phyloP scores from a whole-genome alignment of 257 asterid genomes.

The Linaria vulgaris region DNA sequence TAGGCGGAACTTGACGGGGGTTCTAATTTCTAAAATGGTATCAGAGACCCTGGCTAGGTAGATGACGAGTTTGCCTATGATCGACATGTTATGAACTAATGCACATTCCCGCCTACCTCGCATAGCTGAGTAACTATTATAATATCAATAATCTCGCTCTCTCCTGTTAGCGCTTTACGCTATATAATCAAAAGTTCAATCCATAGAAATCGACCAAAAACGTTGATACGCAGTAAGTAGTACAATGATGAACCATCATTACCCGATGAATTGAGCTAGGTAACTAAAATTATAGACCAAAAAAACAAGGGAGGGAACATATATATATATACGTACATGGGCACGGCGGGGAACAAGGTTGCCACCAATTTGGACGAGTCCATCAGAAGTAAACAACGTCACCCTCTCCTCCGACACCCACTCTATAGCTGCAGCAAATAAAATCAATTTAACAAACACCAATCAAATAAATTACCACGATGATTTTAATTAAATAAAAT shows the following conservation, averaged over 20 bases:
- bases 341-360: conserved; percentile 72
- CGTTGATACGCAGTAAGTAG: too few relatives aligned
- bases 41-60: too few relatives aligned
- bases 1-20: too few relatives aligned
- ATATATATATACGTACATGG: conserved; percentile 48
- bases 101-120: too few relatives aligned
- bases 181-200: not conserved
- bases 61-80: too few relatives aligned
- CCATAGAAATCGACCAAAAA: too few relatives aligned
- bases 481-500: not conserved
- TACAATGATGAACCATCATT: not conserved
- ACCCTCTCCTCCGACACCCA: conserved; percentile 86
- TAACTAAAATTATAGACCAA: not conserved
- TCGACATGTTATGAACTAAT: too few relatives aligned
- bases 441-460: not conserved
- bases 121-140: too few relatives aligned
- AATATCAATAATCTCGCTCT: too few relatives aligned
- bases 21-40: too few relatives aligned
- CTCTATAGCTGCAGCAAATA: conserved; percentile 55
- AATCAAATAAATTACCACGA: not conserved
- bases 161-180: too few relatives aligned
- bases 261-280: too few relatives aligned
- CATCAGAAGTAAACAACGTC: conserved; percentile 87
- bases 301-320: not conserved
- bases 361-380: conserved; percentile 90